Percentiles rank a stretch among this genome's conserved stretches.
Evolutionary conservation across 257 asterid genomes (phyloP).

Genomic region (Agastache rugosa): DNA sequence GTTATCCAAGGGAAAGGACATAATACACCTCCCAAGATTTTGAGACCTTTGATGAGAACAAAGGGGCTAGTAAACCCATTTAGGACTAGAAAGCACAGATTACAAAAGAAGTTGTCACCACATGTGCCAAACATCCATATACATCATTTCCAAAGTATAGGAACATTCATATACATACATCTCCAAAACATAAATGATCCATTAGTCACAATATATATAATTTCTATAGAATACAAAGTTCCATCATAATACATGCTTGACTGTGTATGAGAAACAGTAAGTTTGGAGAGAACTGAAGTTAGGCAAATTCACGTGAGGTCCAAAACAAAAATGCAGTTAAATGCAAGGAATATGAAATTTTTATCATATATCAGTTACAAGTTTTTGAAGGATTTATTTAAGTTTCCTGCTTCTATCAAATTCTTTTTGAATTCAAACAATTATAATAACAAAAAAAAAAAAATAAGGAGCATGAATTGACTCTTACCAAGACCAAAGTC

Average conservation of each 20-base stretch:
- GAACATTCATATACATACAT: background rate
- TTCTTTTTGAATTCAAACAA: background rate
- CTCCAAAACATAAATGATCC: background rate
- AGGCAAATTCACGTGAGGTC: background rate
- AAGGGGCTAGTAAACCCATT: background rate
- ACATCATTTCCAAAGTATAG: background rate
- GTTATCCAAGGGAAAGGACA: slow-evolving; percentile 2
- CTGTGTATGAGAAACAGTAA: slow-evolving; percentile 2
- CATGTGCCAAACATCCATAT: background rate
- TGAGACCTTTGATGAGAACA: background rate
- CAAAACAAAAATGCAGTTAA: slow-evolving; percentile 2
- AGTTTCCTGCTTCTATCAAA: background rate
- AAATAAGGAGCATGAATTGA: slow-evolving; percentile 12
- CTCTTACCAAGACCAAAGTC: slow-evolving; percentile 99
- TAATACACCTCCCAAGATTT: background rate
- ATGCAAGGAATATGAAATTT: background rate
- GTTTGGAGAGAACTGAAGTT: slow-evolving; percentile 10
- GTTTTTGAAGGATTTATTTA: slow-evolving; percentile 2
- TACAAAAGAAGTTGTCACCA: slow-evolving; percentile 20
- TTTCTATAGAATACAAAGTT: background rate
- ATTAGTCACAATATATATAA: slow-evolving; percentile 6
- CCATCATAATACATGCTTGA: background rate
- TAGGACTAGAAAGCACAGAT: background rate
- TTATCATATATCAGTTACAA: slow-evolving; percentile 5
- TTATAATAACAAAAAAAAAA: background rate